Evolutionary conservation across 2,329 filamentous ascomycete species (phyloP), one percentile per base, ranked within the genome.

Genomic region (Metarhizium anisopliae): DNA sequence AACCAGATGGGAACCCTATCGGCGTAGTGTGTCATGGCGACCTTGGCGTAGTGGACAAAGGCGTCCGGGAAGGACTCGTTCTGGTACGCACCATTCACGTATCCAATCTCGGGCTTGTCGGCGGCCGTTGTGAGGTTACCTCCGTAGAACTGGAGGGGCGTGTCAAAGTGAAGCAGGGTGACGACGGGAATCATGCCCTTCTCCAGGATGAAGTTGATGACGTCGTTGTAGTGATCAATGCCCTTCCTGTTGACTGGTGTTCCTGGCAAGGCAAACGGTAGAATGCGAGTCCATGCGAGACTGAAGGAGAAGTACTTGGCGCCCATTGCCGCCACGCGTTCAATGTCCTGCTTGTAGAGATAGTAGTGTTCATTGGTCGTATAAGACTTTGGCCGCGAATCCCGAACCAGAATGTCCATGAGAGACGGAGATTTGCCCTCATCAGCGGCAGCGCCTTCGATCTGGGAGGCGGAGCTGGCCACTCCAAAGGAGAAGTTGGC

Each of bases 281-380:
- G 61, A 45, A 82, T 78, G 6, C 78, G 68, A 2, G 75, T 70
- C 78, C 78, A 81, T 0, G 76, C 66, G 54, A 81, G 77, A 4
- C 74, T 77, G 58, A 80, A 81, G 2, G 76, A 75, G 63, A 78
- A 80, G 51, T 78, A 74, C 49, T 72, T 72, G 8, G 79, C 71
- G 0, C 79, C 79, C 64, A 82, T 72, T 2, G 75, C 70, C 1
- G 78, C 77, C 8, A 81, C 68, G 0, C 78, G 72, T 56, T 76
- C 77, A 47, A 82, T 79, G 47, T 81, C 77, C 64, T 81, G 79
- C 63, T 80, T 81, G 61, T 81, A 82, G 7, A 78, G 65, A 58
- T 79, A 81, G 62, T 81, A 81, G 55, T 80, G 73, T 65, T 78
- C 76, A 47, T 75, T 78, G 2, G 74, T 74, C 40, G 71, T 67